Evolutionary conservation across 768 basidiomycete species (phyloP), one percentile per base, ranked within the genome.

Genomic region (Royoungia palumana): DNA sequence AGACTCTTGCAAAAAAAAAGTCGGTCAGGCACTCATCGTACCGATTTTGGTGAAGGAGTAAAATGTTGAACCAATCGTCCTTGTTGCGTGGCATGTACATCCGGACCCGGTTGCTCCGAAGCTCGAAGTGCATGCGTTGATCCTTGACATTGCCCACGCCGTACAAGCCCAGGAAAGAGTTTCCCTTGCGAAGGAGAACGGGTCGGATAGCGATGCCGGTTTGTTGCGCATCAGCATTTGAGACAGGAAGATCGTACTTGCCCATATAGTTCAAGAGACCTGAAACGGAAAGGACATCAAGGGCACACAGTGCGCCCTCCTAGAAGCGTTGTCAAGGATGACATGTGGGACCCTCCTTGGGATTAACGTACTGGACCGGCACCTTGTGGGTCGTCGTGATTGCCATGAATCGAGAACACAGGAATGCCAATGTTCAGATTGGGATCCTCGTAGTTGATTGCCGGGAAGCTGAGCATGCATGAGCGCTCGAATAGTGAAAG

Each of bases 331-430:
- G 54, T 47, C 35, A 32, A 34, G 5, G 20, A 17, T 10, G 34
- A 43, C 41, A 2, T 41, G 40, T 19, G 17, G 35, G 13, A 35
- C 16, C 19, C 11, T 12, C 42, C 21, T 24, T 10, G 11, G 11
- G 19, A 41, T 12, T 20, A 44, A 70, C 89, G 53, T 59, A 93
- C 94, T 9, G 88, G 77, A 4, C 94, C 94, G 19, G 93, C 86
- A 17, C 96, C 96, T 70, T 98, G 96, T 28, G 96, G 96, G 60
- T 99, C 96, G 62, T 99, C 96, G 68, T 99, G 96, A 63, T 99
- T 99, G 36, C 96, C 96, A 61, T 99, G 96, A 44, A 99, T 98
- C 0, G 95, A 97, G 70, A 99, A 99, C 24, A 98, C 89, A 4
- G 96, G 96, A n/a, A 96, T 91, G 4, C 82, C 83, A 43, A 99